These are phyloP conservation scores for Eremothecium gossypii DNA, from an alignment of 1,139 yeast genomes.

Conservation along the genomic window DNA sequence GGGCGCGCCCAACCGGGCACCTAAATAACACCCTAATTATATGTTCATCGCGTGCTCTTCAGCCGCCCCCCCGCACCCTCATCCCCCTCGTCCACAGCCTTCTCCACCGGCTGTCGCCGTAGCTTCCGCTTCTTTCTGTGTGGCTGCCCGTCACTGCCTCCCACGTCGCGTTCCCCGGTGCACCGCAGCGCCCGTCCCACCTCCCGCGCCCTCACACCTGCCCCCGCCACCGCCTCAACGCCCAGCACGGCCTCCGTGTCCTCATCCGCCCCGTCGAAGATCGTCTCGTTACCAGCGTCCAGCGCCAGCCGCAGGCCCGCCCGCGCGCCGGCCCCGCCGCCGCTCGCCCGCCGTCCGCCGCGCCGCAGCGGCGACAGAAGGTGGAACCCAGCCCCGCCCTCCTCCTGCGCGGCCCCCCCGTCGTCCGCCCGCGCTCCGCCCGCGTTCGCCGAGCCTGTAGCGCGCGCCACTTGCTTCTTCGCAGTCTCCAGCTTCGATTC, in stretches of 20 bases:
- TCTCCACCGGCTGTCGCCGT: slow-evolving; percentile 17
- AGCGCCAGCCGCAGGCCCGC: slow-evolving; percentile 14
- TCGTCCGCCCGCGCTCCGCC: neutral
- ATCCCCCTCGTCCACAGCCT: slow-evolving; percentile 8
- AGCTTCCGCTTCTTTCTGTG: slow-evolving; percentile 15
- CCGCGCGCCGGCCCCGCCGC: slow-evolving; percentile 3
- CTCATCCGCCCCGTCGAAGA: slow-evolving; percentile 17
- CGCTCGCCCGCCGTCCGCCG: slow-evolving; percentile 5
- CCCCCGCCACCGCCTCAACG: slow-evolving; percentile 11
- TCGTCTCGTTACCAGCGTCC: slow-evolving; percentile 12
- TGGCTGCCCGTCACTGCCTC: neutral
- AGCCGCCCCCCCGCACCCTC: neutral
- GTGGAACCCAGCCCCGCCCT: slow-evolving; percentile 10
- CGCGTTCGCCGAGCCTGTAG: slow-evolving; percentile 4
- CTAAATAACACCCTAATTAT: too few species aligned
- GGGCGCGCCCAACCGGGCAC: too few species aligned
- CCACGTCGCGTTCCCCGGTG: slow-evolving; percentile 1
- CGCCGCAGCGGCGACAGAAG: slow-evolving; percentile 17
- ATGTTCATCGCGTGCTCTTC: too few species aligned
- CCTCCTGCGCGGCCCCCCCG: neutral
- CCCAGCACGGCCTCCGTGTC: slow-evolving; percentile 15
- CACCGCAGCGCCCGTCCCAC: neutral
- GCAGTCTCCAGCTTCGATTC: slow-evolving; percentile 32
- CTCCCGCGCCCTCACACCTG: neutral
- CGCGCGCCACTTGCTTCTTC: slow-evolving; percentile 13